Evolutionary conservation across 2,329 filamentous ascomycete genomes (phyloP).

Genomic region (Kalmusia sp.): DNA sequence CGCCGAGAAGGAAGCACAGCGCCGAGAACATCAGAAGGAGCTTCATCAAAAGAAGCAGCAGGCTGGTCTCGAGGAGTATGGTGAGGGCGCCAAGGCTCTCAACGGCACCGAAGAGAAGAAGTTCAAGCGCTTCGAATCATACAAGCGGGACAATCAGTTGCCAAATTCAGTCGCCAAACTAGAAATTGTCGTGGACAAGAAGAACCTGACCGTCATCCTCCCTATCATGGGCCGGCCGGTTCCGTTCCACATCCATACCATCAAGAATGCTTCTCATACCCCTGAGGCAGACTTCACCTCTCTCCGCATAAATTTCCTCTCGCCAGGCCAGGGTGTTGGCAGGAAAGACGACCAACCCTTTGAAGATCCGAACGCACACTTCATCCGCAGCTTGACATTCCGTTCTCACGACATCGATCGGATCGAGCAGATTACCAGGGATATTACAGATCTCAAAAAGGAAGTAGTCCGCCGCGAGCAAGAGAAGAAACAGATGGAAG

Average conservation of each 20-base stretch:
- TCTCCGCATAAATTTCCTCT: conserved; percentile 95
- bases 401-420: conserved; percentile 87
- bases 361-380: conserved; percentile 94
- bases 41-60: conserved; percentile 86
- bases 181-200: conserved; percentile 87
- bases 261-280: conserved; percentile 98
- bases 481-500: conserved; percentile 99
- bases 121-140: conserved; percentile 99
- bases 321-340: conserved; percentile 94
- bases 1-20: conserved; percentile 85
- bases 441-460: conserved; percentile 96
- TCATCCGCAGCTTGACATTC: conserved; percentile 94
- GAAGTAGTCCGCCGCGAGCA: conserved; percentile 91
- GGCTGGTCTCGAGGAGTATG: conserved; percentile 84
- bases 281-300: conserved; percentile 95
- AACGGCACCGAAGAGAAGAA: conserved; percentile 96
- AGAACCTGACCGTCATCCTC: conserved; percentile 87
- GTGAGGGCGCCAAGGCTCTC: conserved; percentile 81
- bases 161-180: conserved; percentile 83
- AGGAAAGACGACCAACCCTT: conserved; percentile 98
- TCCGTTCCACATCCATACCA: conserved; percentile 96
- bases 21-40: conserved; percentile 92
- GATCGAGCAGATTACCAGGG: conserved; percentile 87
- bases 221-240: conserved; percentile 98
- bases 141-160: conserved; percentile 96